Percentiles rank a stretch among this genome's conserved stretches.
Evolutionary conservation across 371 early-diverging fungal species (phyloP).

Genomic region (Mortierella sp.): DNA sequence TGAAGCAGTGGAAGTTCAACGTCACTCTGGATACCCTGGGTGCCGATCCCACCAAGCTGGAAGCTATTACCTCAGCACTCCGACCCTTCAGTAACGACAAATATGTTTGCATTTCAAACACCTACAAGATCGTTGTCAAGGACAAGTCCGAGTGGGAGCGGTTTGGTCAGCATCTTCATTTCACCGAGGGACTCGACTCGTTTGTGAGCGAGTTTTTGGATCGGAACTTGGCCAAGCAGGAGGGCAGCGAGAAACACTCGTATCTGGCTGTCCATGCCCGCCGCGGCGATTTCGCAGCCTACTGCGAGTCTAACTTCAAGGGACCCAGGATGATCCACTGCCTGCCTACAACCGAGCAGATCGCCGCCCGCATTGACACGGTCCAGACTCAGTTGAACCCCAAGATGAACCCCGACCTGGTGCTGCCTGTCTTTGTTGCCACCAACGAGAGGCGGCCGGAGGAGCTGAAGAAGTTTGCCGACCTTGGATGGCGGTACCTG

Average conservation of each 20-base stretch:
- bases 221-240: constrained; percentile 24
- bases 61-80: constrained; percentile 28
- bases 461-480: constrained; percentile 54
- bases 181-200: constrained; percentile 46
- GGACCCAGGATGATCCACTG: constrained; percentile 48
- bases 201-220: constrained; percentile 40
- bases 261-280: constrained; percentile 52
- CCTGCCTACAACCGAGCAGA: constrained; percentile 51
- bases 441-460: constrained; percentile 52
- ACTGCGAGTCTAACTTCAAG: constrained; percentile 40
- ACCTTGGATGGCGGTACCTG: constrained; percentile 47
- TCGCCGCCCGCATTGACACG: constrained; percentile 42
- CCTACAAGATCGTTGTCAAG: constrained; percentile 53
- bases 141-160: constrained; percentile 56
- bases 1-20: constrained; percentile 54
- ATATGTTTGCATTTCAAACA: constrained; percentile 53
- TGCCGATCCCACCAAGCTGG: constrained; percentile 31
- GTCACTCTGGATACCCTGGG: constrained; percentile 24
- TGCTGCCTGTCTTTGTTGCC: constrained; percentile 55
- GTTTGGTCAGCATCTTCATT: constrained; percentile 44
- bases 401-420: constrained; percentile 24
- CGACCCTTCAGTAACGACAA: constrained; percentile 20
- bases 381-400: constrained; percentile 40
- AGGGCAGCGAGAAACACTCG: constrained; percentile 2
- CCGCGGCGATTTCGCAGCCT: constrained; percentile 49